Evolutionary conservation across 2,329 filamentous ascomycete species (phyloP).

Genomic region (Ceratocystis ficicola): DNA sequence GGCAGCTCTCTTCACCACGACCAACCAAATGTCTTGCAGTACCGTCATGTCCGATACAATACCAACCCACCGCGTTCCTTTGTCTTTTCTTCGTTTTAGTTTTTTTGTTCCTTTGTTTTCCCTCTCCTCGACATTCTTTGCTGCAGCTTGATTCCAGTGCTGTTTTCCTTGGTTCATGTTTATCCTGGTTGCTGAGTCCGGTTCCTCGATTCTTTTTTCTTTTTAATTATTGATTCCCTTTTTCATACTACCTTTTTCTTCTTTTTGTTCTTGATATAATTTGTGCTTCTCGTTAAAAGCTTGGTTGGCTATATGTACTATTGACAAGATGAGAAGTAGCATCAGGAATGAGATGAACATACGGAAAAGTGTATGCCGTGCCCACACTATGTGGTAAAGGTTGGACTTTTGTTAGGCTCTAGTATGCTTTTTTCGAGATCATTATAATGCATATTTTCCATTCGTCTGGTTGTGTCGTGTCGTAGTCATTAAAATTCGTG

Average conservation of each 20-base stretch:
- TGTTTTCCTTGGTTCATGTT: conserved; percentile 25
- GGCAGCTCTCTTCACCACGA: conserved; percentile 35
- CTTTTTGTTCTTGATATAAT: conserved; percentile 18
- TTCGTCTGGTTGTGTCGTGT: neutral
- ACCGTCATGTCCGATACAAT: conserved; percentile 47
- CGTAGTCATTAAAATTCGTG: neutral
- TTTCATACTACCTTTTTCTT: conserved; percentile 14
- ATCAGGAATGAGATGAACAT: neutral
- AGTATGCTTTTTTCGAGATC: neutral
- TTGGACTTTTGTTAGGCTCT: neutral
- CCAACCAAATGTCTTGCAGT: conserved; percentile 40
- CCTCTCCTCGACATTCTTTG: conserved; percentile 30
- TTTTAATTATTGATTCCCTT: conserved; percentile 24
- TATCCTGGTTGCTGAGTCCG: conserved; percentile 18
- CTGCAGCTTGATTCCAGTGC: conserved; percentile 19
- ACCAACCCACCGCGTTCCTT: conserved; percentile 43
- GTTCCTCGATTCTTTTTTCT: conserved; percentile 20
- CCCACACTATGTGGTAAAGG: neutral
- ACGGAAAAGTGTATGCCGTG: neutral
- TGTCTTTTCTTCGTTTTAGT: conserved; percentile 36
- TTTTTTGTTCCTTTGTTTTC: conserved; percentile 32
- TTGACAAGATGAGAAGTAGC: neutral
- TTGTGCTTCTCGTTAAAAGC: conserved; percentile 13
- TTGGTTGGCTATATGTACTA: neutral
- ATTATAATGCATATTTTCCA: neutral